Evolutionary conservation across 2,329 filamentous ascomycete species (phyloP), one percentile per base, ranked within the genome.

Genomic region (Cytospora piceae): DNA sequence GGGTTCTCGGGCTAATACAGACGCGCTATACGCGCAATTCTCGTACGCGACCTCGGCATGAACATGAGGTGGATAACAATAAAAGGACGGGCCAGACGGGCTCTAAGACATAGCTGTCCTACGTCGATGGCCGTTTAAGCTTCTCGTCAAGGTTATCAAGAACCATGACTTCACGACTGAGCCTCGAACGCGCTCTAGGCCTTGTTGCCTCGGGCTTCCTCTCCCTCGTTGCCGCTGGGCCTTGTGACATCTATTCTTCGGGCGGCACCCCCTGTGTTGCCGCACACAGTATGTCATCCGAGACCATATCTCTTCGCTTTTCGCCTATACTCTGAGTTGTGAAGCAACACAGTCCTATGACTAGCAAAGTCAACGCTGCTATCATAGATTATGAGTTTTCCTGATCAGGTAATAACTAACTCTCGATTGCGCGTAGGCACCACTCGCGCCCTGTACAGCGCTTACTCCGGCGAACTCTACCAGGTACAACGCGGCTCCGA

Each of bases 201-300:
- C 72, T 82, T 22, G 68, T 74, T 61, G 76, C 74, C 65, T 72
- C 74, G 3, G 69, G 73, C 63, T 57, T 51, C 11, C 15, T 55
- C 2, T 75, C 79, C 9, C 71, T 85, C 34, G 82, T 79, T 51
- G 72, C 77, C 22, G 84, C 85, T 49, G 86, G 80, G 15, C 86
- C 87, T 11, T 90, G 86, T 70, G 87, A 90, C 68, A 80, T 89
- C 67, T 90, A 89, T 75, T 72, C 80, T 1, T 78, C 80, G 0
- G 86, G 85, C 0, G 80, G 81, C 59, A 88, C 85, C 1, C 85
- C 86, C n/a, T 90, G 87, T 70, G 76, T 89, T 14, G 87, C 87
- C 0, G 87, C 87, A 0, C 87, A 89, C 72, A 84, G 84, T 49
- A 49, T 24, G 46, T 49, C 11, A 22, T 46, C 42, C 20, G 12